These are phyloP conservation scores for Neurospora sp. DNA, from an alignment of 495 filamentous ascomycete genomes.

Conservation along the genomic window DNA sequence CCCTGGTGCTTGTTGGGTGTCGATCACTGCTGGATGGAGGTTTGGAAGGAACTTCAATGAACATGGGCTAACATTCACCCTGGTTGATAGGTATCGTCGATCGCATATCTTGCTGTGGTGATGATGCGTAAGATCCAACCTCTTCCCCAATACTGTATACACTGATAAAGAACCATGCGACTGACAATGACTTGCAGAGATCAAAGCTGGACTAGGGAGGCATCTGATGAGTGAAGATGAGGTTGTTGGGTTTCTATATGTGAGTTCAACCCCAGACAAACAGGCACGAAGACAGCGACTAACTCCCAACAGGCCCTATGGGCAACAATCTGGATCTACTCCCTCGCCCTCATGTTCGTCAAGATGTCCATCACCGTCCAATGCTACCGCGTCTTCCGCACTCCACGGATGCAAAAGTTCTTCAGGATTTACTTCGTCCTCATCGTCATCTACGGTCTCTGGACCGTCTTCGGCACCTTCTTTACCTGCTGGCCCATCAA, in stretches of 20 bases:
- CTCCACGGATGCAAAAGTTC: conserved; percentile 4
- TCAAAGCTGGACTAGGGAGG: conserved; percentile 10
- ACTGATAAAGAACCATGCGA: too few species aligned
- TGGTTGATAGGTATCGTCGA: conserved; percentile 5
- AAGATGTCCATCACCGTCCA: conserved; percentile 23
- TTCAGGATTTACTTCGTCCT: conserved; percentile 11
- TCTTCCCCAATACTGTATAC: too few species aligned
- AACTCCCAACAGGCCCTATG: conserved; percentile 22
- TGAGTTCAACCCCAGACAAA: not conserved
- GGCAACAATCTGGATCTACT: conserved; percentile 18
- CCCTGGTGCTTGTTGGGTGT: not conserved
- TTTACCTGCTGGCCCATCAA: conserved; percentile 31
- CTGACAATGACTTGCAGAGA: conserved; percentile 5
- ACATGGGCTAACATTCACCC: not conserved
- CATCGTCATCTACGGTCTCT: conserved; percentile 14
- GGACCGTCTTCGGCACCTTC: conserved; percentile 21
- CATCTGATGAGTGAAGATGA: conserved; percentile 18
- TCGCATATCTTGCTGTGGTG: conserved; percentile 7
- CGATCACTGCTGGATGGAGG: conserved; percentile 3
- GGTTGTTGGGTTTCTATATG: conserved; percentile 22
- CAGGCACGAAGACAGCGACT: too few species aligned
- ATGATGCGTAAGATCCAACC: conserved; percentile 9
- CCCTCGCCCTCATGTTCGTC: conserved; percentile 12
- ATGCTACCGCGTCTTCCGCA: conserved; percentile 20
- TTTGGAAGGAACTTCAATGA: not conserved